Evolutionary conservation across 345 rosid species (phyloP).

Genomic region (Clarkia xantiana): DNA sequence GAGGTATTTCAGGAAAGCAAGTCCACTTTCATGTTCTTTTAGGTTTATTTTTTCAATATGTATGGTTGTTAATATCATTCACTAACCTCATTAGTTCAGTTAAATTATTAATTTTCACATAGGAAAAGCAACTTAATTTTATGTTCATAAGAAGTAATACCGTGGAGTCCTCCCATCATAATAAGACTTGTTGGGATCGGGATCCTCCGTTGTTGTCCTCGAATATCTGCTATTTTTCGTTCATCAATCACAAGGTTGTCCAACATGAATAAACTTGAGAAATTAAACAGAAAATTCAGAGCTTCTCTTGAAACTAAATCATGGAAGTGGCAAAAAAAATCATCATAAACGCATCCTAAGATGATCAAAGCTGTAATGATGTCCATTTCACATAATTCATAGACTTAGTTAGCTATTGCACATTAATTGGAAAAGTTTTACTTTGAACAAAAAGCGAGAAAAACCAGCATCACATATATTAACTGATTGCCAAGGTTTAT

Average conservation of each 20-base stretch:
- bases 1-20: not conserved
- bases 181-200: constrained; percentile 75
- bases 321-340: not conserved
- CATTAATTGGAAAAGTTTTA: no score
- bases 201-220: no score
- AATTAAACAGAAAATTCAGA: not conserved
- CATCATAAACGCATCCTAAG: not conserved
- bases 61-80: no score
- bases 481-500: no score
- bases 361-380: no score
- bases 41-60: not conserved
- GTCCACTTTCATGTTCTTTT: not conserved
- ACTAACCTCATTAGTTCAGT: no score
- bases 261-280: not conserved
- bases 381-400: no score
- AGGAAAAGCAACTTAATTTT: not conserved
- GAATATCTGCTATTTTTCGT: constrained; percentile 25
- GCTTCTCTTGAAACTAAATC: not conserved
- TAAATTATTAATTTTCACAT: not conserved
- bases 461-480: no score
- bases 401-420: no score
- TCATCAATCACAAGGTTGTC: constrained; percentile 11
- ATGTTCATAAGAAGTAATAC: constrained; percentile 17
- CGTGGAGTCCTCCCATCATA: constrained; percentile 88
- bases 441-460: no score